Evolutionary conservation across 2,329 filamentous ascomycete genomes (phyloP), one percentile per base, ranked within the genome.

Genomic region (Stenocarpella maydis): DNA sequence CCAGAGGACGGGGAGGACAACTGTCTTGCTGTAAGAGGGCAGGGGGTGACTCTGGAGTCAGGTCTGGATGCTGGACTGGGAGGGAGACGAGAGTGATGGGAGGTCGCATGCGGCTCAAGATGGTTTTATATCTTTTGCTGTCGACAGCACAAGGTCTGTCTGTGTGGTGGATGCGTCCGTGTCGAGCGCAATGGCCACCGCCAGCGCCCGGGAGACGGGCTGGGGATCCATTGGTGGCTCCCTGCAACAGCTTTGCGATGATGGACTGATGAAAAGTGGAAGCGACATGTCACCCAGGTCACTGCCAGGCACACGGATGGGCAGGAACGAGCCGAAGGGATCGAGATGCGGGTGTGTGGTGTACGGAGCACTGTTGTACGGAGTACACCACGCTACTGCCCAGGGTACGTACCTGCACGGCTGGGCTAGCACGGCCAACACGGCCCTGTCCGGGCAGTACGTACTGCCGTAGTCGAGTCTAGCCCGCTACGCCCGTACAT

Each of bases 191-290:
- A 14, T 69, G 65, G 43, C 60, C 66, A 61, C 65, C 55, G 69
- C 60, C 66, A 69, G 50, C 53, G 58, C 50, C 69, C 65, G 65
- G 65, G 63, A 54, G 43, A 55, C 41, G 41, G 52, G 37, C 53
- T 26, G 47, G 60, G 67, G 63, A 64, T 34, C 60, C 67, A 66
- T 69, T 67, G 67, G 39, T 39, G 54, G 50, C 17, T 65, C 69
- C 61, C 53, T 53, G 52, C 67, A 68, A 71, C 69, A 66, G 63
- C 14, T 64, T 69, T 55, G 28, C 52, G 63, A 21, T 49, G 54
- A 71, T 71, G 69, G 69, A 71, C 69, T 71, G 69, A 71, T 69
- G 63, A 66, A 69, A 71, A 69, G 67, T 67, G 67, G 63, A 69
- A 69, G 67, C 69, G 65, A 64, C 67, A 67, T 67, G 67, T 71